Base-by-base conservation (phyloP, 768 basidiomycete species). In the Trametes gibbosa region DNA sequence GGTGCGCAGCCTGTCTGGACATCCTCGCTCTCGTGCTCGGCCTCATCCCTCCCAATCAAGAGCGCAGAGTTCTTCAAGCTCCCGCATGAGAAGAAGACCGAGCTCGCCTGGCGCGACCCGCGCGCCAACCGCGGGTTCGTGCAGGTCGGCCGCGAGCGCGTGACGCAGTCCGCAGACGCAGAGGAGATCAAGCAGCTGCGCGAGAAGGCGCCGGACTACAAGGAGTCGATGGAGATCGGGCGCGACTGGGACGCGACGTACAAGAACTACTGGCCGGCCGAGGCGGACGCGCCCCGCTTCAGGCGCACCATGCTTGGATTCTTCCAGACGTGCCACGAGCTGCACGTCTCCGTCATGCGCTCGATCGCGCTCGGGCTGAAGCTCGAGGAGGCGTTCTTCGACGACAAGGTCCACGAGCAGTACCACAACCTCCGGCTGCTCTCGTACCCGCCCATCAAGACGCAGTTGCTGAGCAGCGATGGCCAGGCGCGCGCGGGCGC, bases 151-250 rank as follows among this genome's bases (percentile, higher is more conserved):
- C 82, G 92, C 19, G 93, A 95, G 71, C 86, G 88, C 34, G 87
- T 91, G 27, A 90, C 89, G 0, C 87, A 89, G 61, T 85, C 86
- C 24, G 75, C 79, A 32, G 83, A 91, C 71, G 79, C 84, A 10
- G 72, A 77, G 17, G 90, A 92, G 73, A 93, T 95, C 64, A 86
- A 85, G 45, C 71, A 78, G 43, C 74, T 94, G 21, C 84, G 92
- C n/a, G 76, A 74, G 58, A 84, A 83, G 59, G 84, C 92, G 0
- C 92, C 92, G 0, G 92, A 92, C 68, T 84, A 74, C 73, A 92
- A 92, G 72, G 92, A 95, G 71, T 78, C 84, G 8, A 92, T 95
- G 85, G 92, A 95, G 71, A 93, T 95, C 45, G 92, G 93, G 29
- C 80, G 88, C 24, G 91, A 95, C 58, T 89, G 87, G 84, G 90